These are phyloP conservation scores for Coriolopsis trogii DNA, from an alignment of 1,284 basidiomycete species.

Conservation along the genomic window DNA sequence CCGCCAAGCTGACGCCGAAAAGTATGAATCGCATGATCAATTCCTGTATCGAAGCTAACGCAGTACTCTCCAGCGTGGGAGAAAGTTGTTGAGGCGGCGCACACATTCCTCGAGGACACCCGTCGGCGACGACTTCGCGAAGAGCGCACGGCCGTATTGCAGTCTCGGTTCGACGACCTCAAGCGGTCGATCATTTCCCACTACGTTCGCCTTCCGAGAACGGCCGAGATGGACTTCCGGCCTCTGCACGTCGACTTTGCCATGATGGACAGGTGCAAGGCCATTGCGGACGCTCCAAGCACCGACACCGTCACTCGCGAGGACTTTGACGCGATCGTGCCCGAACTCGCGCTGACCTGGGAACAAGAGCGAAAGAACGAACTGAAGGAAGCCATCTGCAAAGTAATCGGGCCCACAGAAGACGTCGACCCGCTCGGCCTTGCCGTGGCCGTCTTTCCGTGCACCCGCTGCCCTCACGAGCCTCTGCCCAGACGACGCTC, in stretches of 20 bases:
- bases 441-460: neutral
- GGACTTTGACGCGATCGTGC: neutral
- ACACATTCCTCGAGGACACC: neutral
- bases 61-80: constrained; percentile 1
- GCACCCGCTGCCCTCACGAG: neutral
- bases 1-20: constrained; percentile 8
- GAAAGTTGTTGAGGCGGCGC: neutral
- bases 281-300: neutral
- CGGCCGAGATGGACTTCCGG: constrained; percentile 1
- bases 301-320: neutral
- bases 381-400: neutral
- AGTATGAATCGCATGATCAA: neutral
- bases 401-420: neutral
- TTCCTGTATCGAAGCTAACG: neutral
- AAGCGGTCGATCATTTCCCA: neutral
- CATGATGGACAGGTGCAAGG: neutral
- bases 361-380: neutral
- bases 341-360: neutral
- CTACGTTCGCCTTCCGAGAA: constrained; percentile 5
- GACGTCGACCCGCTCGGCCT: neutral
- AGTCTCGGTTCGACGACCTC: neutral
- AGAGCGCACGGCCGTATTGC: neutral
- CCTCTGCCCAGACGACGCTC: neutral
- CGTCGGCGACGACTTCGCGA: neutral
- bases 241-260: neutral